These are phyloP conservation scores for Pseudocercospora macadamiae DNA, from an alignment of 2,329 filamentous ascomycete species.

Conservation along the genomic window DNA sequence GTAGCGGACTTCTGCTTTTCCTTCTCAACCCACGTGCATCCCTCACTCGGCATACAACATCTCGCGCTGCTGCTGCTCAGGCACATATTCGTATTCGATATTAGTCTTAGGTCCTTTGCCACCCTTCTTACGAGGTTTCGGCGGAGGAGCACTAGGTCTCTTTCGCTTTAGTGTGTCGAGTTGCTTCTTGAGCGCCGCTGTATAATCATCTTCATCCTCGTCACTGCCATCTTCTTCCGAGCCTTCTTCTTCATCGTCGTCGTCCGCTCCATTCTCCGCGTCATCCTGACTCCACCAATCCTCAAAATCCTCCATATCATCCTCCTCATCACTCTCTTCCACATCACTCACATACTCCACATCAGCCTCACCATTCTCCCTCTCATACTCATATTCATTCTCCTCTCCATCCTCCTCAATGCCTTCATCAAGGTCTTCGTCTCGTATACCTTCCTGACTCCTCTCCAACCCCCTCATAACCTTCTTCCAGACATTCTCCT, in stretches of 20 bases:
- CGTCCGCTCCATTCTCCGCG: constrained; percentile 42
- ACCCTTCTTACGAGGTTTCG: constrained; percentile 63
- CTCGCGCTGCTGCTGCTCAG: constrained; percentile 56
- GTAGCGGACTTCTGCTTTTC: too few species aligned
- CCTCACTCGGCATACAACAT: constrained; percentile 35
- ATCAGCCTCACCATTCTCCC: constrained; percentile 64
- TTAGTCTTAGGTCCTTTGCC: constrained; percentile 65
- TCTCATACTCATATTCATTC: constrained; percentile 63
- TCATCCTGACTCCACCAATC: constrained; percentile 73
- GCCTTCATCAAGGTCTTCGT: constrained; percentile 87
- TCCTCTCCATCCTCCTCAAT: constrained; percentile 77
- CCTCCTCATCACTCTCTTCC: constrained; percentile 72
- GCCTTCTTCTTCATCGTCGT: constrained; percentile 57
- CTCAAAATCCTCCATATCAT: constrained; percentile 83
- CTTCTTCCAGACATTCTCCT: constrained; percentile 95
- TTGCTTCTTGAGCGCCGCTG: constrained; percentile 60
- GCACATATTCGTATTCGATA: constrained; percentile 78
- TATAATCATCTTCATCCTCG: constrained; percentile 55
- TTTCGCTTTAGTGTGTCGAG: constrained; percentile 61
- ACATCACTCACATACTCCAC: constrained; percentile 94
- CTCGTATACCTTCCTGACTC: constrained; percentile 77
- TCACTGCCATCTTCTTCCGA: constrained; percentile 52
- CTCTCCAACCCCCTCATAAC: constrained; percentile 88
- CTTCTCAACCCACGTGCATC: neutral
- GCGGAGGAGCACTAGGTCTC: constrained; percentile 51